phyloP scores from a whole-genome alignment of 2,329 filamentous ascomycete species.

The Nemania serpens region DNA sequence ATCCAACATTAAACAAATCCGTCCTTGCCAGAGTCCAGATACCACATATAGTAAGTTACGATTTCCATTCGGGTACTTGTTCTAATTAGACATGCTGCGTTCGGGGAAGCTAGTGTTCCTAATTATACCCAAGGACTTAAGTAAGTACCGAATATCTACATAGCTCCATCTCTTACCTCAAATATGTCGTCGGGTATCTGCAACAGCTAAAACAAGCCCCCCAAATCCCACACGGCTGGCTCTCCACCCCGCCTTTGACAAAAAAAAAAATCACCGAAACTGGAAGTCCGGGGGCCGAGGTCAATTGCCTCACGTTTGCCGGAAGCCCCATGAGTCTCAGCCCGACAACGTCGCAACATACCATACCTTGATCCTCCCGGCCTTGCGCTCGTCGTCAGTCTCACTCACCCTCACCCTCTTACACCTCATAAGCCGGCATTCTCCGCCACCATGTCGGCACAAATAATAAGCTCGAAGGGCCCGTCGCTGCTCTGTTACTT shows the following conservation, averaged over 20 bases:
- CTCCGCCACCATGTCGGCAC: background rate
- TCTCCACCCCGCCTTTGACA: conserved; percentile 2
- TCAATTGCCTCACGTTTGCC: conserved; percentile 16
- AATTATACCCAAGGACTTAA: background rate
- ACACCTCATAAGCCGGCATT: conserved; percentile 17
- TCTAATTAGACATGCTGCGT: background rate
- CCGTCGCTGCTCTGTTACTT: background rate
- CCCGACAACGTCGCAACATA: background rate
- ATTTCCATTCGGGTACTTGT: too few species aligned
- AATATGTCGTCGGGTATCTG: background rate
- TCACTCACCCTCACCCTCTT: background rate
- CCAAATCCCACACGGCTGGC: background rate
- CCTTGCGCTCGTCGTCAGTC: background rate
- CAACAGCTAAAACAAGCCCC: too few species aligned
- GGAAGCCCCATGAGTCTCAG: conserved; percentile 19
- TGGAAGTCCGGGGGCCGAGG: conserved; percentile 28
- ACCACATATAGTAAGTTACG: conserved; percentile 23
- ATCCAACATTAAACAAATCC: conserved; percentile 1
- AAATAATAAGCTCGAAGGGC: background rate
- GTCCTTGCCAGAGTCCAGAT: background rate
- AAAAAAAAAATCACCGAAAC: conserved; percentile 21
- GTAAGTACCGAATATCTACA: too few species aligned
- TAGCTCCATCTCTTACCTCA: background rate
- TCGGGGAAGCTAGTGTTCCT: background rate
- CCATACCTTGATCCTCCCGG: background rate